Percentiles rank a stretch among this genome's conserved stretches.
These are phyloP conservation scores for Euryodendron excelsum DNA, from an alignment of 148 eudicot genomes.

Conservation along the genomic window DNA sequence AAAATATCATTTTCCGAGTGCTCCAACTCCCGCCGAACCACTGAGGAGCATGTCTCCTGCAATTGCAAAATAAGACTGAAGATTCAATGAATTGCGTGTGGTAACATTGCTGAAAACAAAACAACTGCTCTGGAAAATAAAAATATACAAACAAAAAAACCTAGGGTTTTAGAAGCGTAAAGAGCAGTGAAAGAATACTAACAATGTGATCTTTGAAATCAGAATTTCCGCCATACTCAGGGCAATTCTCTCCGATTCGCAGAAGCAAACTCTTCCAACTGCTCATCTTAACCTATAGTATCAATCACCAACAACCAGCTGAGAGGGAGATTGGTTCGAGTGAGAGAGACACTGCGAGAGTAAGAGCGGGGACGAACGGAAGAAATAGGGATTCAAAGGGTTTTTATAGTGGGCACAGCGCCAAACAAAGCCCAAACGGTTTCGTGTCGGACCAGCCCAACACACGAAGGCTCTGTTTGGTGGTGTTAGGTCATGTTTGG, in stretches of 20 bases:
- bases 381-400: background rate
- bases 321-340: background rate
- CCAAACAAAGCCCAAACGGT: background rate
- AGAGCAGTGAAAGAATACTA: background rate
- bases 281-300: constrained; percentile 35
- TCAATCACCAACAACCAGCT: background rate
- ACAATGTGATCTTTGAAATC: constrained; percentile 78
- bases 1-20: constrained; percentile 53
- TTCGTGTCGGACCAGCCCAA: background rate
- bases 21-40: constrained; percentile 71
- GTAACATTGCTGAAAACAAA: background rate
- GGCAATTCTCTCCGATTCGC: constrained; percentile 69
- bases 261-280: constrained; percentile 59
- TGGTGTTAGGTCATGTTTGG: too few relatives aligned
- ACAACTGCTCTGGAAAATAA: background rate
- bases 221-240: constrained; percentile 51
- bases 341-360: background rate
- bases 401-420: background rate
- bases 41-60: constrained; percentile 76
- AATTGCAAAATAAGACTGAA: constrained; percentile 6
- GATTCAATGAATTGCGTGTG: background rate
- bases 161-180: constrained; percentile 1
- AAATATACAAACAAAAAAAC: background rate
- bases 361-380: background rate
- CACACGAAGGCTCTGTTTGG: too few relatives aligned